Percentiles rank a stretch among this genome's conserved stretches.
These are phyloP conservation scores for Wickerhamomyces sp. DNA, from an alignment of 1,139 yeast genomes.

Conservation along the genomic window DNA sequence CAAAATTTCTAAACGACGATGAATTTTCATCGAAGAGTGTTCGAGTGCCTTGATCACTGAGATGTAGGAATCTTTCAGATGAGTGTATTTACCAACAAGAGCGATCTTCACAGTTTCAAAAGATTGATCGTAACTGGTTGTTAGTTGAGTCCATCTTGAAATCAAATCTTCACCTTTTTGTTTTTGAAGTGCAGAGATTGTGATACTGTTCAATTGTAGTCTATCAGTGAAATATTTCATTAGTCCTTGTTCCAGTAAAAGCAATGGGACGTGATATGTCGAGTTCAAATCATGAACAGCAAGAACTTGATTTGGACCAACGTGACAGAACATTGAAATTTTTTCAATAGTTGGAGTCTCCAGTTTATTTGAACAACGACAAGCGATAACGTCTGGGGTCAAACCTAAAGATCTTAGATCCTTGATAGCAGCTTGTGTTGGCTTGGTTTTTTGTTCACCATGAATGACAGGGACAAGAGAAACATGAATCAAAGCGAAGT, in stretches of 20 bases:
- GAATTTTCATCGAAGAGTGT: slow-evolving; percentile 89
- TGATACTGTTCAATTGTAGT: slow-evolving; percentile 51
- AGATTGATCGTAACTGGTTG: slow-evolving; percentile 73
- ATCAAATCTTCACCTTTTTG: slow-evolving; percentile 66
- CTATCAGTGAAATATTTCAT: slow-evolving; percentile 69
- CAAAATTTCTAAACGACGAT: slow-evolving; percentile 75
- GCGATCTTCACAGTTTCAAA: slow-evolving; percentile 90
- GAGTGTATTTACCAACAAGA: slow-evolving; percentile 93
- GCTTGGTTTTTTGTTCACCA: slow-evolving; percentile 98
- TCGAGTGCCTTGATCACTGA: slow-evolving; percentile 94
- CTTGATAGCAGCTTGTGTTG: slow-evolving; percentile 98
- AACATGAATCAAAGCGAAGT: slow-evolving; percentile 93
- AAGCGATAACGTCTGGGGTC: slow-evolving; percentile 95
- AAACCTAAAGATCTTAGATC: slow-evolving; percentile 94
- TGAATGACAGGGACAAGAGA: slow-evolving; percentile 96
- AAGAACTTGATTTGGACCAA: slow-evolving; percentile 93
- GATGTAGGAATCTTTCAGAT: slow-evolving; percentile 89
- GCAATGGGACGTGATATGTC: slow-evolving; percentile 93
- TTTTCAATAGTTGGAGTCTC: slow-evolving; percentile 83
- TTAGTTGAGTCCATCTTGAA: slow-evolving; percentile 74
- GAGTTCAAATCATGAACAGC: slow-evolving; percentile 97
- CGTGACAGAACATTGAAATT: slow-evolving; percentile 98
- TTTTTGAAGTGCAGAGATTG: slow-evolving; percentile 48
- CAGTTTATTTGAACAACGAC: slow-evolving; percentile 86
- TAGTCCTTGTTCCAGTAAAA: slow-evolving; percentile 83